Evolutionary conservation across 2,329 filamentous ascomycete species (phyloP).

Genomic region (Canariomyces notabilis): DNA sequence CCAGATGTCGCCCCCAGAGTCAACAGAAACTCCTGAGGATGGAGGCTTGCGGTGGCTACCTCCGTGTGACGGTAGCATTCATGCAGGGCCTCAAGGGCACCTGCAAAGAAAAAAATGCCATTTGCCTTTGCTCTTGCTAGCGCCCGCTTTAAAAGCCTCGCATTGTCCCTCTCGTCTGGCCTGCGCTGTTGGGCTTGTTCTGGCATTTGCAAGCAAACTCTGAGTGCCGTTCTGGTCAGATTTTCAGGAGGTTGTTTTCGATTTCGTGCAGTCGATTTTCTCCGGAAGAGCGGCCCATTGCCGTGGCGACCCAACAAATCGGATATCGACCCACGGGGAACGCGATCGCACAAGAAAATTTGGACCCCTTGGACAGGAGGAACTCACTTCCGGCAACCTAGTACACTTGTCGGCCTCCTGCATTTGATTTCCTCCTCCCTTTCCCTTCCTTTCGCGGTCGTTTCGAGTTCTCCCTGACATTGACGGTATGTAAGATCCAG

Average conservation of each 20-base stretch:
- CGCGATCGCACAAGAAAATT: constrained; percentile 19
- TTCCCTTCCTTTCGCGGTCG: constrained; percentile 7
- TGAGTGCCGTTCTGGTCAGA: no score
- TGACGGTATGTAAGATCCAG: constrained; percentile 9
- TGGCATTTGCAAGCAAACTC: background rate
- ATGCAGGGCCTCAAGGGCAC: background rate
- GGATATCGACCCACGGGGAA: constrained; percentile 23
- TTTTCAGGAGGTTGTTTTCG: no score
- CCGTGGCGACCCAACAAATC: constrained; percentile 23
- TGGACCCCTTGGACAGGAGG: constrained; percentile 11
- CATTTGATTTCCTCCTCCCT: constrained; percentile 1
- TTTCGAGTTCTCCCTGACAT: constrained; percentile 11
- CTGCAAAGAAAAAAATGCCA: no score
- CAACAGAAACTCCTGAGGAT: background rate
- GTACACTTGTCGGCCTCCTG: constrained; percentile 2
- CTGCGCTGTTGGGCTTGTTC: background rate
- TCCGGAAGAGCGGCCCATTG: background rate
- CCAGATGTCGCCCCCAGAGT: background rate
- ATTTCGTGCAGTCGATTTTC: no score
- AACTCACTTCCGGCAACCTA: constrained; percentile 15
- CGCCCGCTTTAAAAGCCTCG: background rate
- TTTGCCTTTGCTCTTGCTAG: background rate
- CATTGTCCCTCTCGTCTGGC: background rate
- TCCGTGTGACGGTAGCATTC: background rate
- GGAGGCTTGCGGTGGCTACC: background rate